Evolutionary conservation across 495 filamentous ascomycete species (phyloP).

Genomic region (Tuber microsphaerosporum): DNA sequence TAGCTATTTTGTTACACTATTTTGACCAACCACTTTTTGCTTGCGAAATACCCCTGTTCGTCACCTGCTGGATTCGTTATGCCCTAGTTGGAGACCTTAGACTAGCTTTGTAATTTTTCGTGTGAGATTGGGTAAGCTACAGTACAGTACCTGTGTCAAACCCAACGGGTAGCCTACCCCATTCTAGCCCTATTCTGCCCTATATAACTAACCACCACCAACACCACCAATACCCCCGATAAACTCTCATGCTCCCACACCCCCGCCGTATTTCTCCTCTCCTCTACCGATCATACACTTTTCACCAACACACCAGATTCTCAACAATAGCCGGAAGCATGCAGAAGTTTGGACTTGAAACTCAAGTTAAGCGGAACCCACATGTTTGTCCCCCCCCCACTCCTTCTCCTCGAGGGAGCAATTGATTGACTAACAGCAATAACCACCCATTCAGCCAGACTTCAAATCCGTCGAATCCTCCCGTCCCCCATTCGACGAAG

Average conservation of each 20-base stretch:
- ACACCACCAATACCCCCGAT: background rate
- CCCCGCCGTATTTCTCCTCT: background rate
- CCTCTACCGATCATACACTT: background rate
- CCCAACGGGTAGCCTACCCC: background rate
- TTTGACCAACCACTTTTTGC: too few relatives aligned
- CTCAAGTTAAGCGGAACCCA: background rate
- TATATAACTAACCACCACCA: background rate
- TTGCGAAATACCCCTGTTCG: too few relatives aligned
- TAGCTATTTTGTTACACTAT: too few relatives aligned
- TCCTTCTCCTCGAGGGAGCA: background rate
- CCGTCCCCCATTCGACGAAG: constrained; percentile 60
- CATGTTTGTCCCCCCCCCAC: background rate
- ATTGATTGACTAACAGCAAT: background rate
- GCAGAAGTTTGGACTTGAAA: background rate
- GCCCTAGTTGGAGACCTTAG: background rate
- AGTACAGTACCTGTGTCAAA: background rate
- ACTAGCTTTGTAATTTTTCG: background rate
- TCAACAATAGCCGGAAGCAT: constrained; percentile 14
- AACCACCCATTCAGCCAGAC: constrained; percentile 47
- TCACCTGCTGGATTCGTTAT: too few relatives aligned
- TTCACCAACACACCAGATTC: background rate
- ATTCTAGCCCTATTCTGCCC: background rate
- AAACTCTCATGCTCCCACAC: constrained; percentile 14
- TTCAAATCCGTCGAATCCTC: constrained; percentile 69
- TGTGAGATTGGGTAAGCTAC: background rate